These are phyloP conservation scores for Sphagnum contortum DNA, from an alignment of 225 moss, liverwort and hornwort species.

Conservation along the genomic window DNA sequence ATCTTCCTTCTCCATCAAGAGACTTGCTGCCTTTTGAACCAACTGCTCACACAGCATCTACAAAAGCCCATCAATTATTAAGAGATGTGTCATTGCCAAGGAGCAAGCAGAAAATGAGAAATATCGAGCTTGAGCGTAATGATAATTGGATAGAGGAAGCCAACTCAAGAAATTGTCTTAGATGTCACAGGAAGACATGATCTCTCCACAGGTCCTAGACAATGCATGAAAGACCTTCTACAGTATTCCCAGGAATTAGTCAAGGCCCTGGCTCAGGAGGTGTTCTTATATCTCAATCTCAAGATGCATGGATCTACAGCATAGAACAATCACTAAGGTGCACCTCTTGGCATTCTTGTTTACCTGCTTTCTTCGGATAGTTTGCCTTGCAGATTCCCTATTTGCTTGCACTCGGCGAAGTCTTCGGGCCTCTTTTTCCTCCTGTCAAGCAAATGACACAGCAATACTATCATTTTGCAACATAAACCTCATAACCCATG, in stretches of 20 bases:
- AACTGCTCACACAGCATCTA: constrained; percentile 71
- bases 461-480: not conserved
- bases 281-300: not conserved
- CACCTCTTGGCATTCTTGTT: not conserved
- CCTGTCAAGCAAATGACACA: constrained; percentile 6
- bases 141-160: not conserved
- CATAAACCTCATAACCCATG: no score
- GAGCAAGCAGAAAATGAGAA: not conserved
- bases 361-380: constrained; percentile 92
- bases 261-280: not conserved
- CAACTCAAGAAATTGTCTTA: no score
- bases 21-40: constrained; percentile 51
- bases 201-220: no score
- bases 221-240: not conserved
- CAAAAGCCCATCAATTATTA: not conserved
- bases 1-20: constrained; percentile 51
- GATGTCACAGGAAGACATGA: not conserved
- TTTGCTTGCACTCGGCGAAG: constrained; percentile 49
- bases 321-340: not conserved
- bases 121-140: no score
- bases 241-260: no score
- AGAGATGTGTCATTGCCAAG: not conserved
- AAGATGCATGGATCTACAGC: no score
- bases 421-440: constrained; percentile 37
- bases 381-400: constrained; percentile 54